Percentiles rank a stretch among this genome's conserved stretches.
phyloP scores from a whole-genome alignment of 1,284 basidiomycete species.

The Malassezia psittaci region DNA sequence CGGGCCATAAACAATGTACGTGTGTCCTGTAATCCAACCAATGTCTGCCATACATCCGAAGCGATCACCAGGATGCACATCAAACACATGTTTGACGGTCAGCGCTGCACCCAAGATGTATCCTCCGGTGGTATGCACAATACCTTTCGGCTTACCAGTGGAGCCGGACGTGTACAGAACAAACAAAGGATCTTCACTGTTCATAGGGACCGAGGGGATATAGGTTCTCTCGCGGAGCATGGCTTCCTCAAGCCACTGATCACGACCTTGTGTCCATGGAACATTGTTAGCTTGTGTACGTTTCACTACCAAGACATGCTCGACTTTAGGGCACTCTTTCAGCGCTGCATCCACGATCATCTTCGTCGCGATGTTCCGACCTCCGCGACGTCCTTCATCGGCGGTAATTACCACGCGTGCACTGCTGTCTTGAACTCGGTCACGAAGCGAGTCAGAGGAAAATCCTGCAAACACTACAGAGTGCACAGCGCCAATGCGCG shows the following conservation, averaged over 20 bases:
- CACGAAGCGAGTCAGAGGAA: constrained; percentile 88
- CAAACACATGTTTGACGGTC: constrained; percentile 93
- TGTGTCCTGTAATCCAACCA: constrained; percentile 98
- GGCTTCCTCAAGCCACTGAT: constrained; percentile 96
- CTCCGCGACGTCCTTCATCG: constrained; percentile 88
- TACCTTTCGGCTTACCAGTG: constrained; percentile 92
- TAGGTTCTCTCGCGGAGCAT: constrained; percentile 71
- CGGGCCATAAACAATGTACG: constrained; percentile 94
- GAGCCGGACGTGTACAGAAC: constrained; percentile 92
- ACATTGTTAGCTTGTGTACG: constrained; percentile 71
- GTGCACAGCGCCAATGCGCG: constrained; percentile 91
- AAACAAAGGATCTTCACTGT: constrained; percentile 86
- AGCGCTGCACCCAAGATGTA: constrained; percentile 80
- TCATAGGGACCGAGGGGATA: constrained; percentile 77
- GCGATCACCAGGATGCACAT: constrained; percentile 62
- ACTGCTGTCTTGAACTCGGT: constrained; percentile 81
- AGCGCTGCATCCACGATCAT: constrained; percentile 82
- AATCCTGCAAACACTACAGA: constrained; percentile 99
- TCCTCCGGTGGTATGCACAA: constrained; percentile 88
- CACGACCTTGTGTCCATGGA: constrained; percentile 71
- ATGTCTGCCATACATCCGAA: constrained; percentile 99
- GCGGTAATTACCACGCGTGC: constrained; percentile 85
- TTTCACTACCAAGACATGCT: constrained; percentile 81
- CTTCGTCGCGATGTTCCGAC: constrained; percentile 91
- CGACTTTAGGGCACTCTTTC: constrained; percentile 70